These are phyloP conservation scores for Tuber brumale DNA, from an alignment of 495 filamentous ascomycete species.

Conservation along the genomic window DNA sequence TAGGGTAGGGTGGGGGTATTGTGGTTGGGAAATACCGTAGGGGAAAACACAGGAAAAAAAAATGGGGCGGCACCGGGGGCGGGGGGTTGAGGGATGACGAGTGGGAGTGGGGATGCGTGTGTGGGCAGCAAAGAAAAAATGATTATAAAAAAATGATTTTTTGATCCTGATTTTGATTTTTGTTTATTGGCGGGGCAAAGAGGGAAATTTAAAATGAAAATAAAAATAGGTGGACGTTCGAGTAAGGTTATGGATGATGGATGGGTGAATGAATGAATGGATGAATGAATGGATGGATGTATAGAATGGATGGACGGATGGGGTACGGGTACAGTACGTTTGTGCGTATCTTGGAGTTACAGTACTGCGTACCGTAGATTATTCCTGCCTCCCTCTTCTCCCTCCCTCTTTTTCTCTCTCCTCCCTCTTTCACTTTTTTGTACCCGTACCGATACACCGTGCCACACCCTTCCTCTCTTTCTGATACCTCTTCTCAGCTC, in stretches of 20 bases:
- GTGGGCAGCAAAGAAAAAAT: neutral
- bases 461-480: neutral
- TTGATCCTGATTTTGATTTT: neutral
- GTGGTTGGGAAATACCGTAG: conserved; percentile 1
- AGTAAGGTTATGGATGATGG: conserved; percentile 4
- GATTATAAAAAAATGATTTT: neutral
- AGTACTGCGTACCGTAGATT: neutral
- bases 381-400: neutral
- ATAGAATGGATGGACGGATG: conserved; percentile 3
- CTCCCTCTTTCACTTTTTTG: neutral
- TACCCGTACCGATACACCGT: neutral
- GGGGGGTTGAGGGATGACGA: conserved; percentile 5
- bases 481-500: neutral
- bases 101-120: conserved; percentile 2
- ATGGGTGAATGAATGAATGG: neutral
- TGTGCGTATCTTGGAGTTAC: conserved; percentile 1
- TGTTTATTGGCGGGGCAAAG: conserved; percentile 4
- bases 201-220: neutral
- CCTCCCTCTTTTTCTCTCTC: neutral
- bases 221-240: neutral
- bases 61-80: conserved; percentile 1
- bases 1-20: conserved; percentile 4
- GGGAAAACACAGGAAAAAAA: conserved; percentile 4
- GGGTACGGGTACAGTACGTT: conserved; percentile 4
- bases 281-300: conserved; percentile 7